A percentile compares a stretch with the other conserved stretches of the same genome.
Evolutionary conservation across 306 rosid species (phyloP).

Genomic region (Cicer yamashitae): DNA sequence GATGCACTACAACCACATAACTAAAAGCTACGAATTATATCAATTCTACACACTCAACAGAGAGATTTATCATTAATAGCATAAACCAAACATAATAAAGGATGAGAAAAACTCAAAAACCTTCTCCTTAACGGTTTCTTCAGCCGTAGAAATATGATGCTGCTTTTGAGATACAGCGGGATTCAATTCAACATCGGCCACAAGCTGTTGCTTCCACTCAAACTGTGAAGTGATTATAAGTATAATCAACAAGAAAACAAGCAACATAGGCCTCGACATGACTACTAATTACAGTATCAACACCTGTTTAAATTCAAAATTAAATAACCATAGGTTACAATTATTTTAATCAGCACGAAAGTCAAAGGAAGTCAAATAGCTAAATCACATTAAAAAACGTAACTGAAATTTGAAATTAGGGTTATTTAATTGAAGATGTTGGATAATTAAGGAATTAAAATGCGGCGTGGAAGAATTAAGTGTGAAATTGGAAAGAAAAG

Average conservation of each 20-base stretch:
- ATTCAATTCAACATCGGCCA: conserved; percentile 63
- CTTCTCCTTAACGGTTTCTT: conserved; percentile 85
- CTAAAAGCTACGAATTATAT: conserved; percentile 11
- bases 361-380: conserved; percentile 14
- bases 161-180: conserved; percentile 65
- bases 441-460: background rate
- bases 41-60: background rate
- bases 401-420: conserved; percentile 38
- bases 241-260: conserved; percentile 75
- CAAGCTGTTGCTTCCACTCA: conserved; percentile 88
- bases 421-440: conserved; percentile 13
- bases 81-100: background rate
- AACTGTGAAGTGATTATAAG: conserved; percentile 91
- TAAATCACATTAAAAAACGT: background rate
- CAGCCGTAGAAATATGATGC: conserved; percentile 61
- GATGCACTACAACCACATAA: background rate
- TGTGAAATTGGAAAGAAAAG: background rate
- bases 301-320: conserved; percentile 51
- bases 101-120: conserved; percentile 47
- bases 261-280: conserved; percentile 87
- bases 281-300: conserved; percentile 47
- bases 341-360: background rate
- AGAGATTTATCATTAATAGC: background rate
- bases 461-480: background rate
- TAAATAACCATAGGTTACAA: background rate